These are phyloP conservation scores for Sphagnum fallax DNA, from an alignment of 228 moss, liverwort and hornwort genomes.

Conservation along the genomic window DNA sequence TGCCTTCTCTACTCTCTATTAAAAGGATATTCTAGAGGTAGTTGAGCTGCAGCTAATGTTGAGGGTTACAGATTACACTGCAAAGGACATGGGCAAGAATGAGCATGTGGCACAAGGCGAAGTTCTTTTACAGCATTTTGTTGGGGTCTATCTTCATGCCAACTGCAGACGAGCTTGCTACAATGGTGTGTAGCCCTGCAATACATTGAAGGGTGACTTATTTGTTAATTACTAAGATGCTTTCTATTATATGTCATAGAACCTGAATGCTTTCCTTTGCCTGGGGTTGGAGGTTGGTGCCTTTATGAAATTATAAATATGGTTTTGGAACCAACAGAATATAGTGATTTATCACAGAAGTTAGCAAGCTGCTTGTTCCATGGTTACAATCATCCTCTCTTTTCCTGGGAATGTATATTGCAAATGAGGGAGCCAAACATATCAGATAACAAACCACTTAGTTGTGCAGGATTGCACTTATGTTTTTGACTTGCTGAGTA, in stretches of 20 bases:
- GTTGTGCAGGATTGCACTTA: not conserved
- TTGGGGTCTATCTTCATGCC: slow-evolving; percentile 43
- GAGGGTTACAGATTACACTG: slow-evolving; percentile 46
- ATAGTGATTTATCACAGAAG: no score
- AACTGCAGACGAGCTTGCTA: slow-evolving; percentile 54
- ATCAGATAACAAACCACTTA: not conserved
- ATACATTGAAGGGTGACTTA: not conserved
- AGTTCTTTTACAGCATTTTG: slow-evolving; percentile 36
- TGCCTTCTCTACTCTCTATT: not conserved
- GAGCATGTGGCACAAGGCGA: slow-evolving; percentile 57
- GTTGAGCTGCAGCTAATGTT: slow-evolving; percentile 6
- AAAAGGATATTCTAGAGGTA: not conserved
- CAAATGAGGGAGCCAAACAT: not conserved
- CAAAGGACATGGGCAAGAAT: slow-evolving; percentile 72
- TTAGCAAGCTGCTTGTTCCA: no score
- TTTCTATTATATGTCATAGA: not conserved
- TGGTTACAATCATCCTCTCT: no score
- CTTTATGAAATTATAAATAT: no score
- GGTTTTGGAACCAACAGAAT: no score
- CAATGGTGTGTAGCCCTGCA: slow-evolving; percentile 28
- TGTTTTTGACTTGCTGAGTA: not conserved
- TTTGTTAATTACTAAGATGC: not conserved
- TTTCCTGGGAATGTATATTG: no score
- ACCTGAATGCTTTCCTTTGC: not conserved
- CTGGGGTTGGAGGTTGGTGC: slow-evolving; percentile 9